phyloP scores from a whole-genome alignment of 2,329 filamentous ascomycete genomes.

The Diaporthe capsici region DNA sequence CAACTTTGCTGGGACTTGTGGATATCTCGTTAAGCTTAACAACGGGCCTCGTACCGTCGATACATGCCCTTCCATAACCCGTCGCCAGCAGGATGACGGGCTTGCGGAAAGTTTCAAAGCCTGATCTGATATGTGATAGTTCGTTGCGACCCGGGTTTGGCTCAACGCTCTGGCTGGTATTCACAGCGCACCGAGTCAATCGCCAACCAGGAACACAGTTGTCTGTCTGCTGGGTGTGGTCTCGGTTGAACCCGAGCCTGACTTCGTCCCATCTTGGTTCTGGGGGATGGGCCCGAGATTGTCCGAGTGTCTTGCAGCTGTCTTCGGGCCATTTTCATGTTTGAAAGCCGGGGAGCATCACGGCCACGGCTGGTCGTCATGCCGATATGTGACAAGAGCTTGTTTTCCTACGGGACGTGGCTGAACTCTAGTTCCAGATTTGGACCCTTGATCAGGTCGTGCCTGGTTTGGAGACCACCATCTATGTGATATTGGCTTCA shows the following conservation, averaged over 20 bases:
- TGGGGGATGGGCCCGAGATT: constrained; percentile 22
- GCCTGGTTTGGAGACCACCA: neutral
- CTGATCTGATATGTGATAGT: constrained; percentile 9
- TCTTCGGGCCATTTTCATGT: constrained; percentile 2
- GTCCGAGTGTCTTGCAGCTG: constrained; percentile 21
- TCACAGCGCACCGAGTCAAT: neutral
- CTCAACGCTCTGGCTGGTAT: neutral
- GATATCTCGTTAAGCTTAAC: neutral
- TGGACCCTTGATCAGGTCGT: neutral
- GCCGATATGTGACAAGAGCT: constrained; percentile 9
- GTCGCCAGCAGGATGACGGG: neutral
- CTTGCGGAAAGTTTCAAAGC: neutral
- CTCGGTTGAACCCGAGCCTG: constrained; percentile 29
- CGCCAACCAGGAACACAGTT: neutral
- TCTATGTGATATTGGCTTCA: neutral
- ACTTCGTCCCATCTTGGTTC: constrained; percentile 18
- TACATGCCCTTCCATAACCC: neutral
- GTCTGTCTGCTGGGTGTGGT: neutral
- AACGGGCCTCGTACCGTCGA: neutral
- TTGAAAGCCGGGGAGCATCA: neutral
- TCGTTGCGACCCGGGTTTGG: neutral
- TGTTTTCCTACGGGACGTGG: neutral
- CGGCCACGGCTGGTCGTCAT: constrained; percentile 2
- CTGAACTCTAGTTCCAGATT: neutral
- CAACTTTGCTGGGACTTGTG: neutral